Conservation (phyloP, 805 yeast species). For the Spathaspora passalidarum region DNA sequence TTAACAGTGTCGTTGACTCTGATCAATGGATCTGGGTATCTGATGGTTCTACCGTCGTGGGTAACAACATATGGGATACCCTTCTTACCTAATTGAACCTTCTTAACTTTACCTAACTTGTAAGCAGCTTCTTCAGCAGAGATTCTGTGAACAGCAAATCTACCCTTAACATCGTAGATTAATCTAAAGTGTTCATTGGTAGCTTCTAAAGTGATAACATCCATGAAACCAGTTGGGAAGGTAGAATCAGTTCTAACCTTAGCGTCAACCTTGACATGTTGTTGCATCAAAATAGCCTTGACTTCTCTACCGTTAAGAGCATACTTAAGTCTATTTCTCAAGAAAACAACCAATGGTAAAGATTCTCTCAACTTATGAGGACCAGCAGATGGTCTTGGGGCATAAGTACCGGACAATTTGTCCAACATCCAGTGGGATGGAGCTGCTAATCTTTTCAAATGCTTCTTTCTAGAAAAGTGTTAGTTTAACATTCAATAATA, state of each 20-base stretch:
- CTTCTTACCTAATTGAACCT: conserved; percentile 97
- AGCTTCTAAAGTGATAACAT: conserved; percentile 94
- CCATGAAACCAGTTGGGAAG: conserved; percentile 99
- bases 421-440: conserved; percentile 99
- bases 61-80: conserved; percentile 98
- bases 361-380: conserved; percentile 99
- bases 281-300: conserved; percentile 96
- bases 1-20: conserved; percentile 97
- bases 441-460: conserved; percentile 99
- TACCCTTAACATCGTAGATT: conserved; percentile 97
- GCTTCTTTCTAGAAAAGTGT: conserved; percentile 75
- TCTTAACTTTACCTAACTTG: conserved; percentile 98
- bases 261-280: conserved; percentile 97
- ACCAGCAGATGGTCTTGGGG: conserved; percentile 99
- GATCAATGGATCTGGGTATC: conserved; percentile 98
- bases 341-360: conserved; percentile 92
- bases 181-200: conserved; percentile 99
- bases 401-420: conserved; percentile 98
- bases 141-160: conserved; percentile 99
- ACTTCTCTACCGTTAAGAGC: conserved; percentile 99
- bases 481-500: conserved; percentile 17
- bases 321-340: conserved; percentile 98
- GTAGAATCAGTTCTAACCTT: conserved; percentile 99
- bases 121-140: conserved; percentile 97
- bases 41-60: conserved; percentile 99